Base-by-base conservation (phyloP, 2,329 filamentous ascomycete species). In the Trichoderma sp. region DNA sequence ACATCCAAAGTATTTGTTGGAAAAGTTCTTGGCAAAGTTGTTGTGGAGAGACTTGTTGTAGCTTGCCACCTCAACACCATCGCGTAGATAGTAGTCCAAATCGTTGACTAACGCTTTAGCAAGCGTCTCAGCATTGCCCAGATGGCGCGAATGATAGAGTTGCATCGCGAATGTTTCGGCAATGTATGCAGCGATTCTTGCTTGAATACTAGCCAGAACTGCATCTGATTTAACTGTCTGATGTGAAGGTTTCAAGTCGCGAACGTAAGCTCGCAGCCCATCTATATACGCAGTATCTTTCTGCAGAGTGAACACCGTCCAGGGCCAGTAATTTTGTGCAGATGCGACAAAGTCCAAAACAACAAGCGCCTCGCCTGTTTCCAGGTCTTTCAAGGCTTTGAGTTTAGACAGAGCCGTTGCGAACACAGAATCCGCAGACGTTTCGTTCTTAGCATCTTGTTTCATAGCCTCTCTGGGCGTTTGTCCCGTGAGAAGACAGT, bases 271-370 rank as follows among this genome's bases (percentile, higher is more conserved):
- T 21, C 92, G 87, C 21, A 97, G 85, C 68, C 88, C 88, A 53
- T 88, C 84, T 68, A 97, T 86, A 75, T 97, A 95, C 0, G 84
- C 83, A 0, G 87, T 85, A 74, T 97, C 92, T 70, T 90, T 90
- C 71, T 91, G 88, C 43, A 97, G 83, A 49, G 91, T 89, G 68
- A 92, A 91, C 68, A 96, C 94, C 1, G 93, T 94, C 93, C 95
- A 97, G 1, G 94, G 92, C 95, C 95, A 98, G 76, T 94, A 92
- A 78, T 97, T 96, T 76, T 97, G 94, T 5, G 95, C 92, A 3
- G 92, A 89, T 2, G 92, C 89, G 47, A 97, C 88, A 77, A 98
- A 98, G 74, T 95, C 90, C 19, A 99, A 84, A 74, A 97, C 89
- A 0, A 92, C 89, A 27, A 94, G 82, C 4, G 90, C 88, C 71